Base-by-base conservation (phyloP, 2,329 filamentous ascomycete genomes). In the Cordyceps pruinosa region DNA sequence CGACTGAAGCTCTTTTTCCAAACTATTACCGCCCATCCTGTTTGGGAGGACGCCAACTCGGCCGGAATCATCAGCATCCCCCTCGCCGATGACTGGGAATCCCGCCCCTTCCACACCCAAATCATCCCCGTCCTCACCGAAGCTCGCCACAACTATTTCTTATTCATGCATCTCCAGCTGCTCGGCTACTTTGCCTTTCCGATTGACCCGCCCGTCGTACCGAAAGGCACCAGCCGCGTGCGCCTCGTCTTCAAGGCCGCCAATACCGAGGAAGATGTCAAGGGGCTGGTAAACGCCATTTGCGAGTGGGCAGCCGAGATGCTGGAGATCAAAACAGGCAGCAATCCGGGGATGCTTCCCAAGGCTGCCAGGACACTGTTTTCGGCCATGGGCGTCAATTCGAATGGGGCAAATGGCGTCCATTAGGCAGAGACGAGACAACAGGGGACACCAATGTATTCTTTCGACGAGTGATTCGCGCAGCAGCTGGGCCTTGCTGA, bases 191-290 rank as follows among this genome's bases (percentile, higher is more conserved):
- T 46, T 23, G 65, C 59, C 2, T 66, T 59, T 30, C 63, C 71
- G 0, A 67, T 77, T 2, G 68, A 69, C 12, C 65, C 68, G 47
- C 75, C 74, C 1, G 70, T 70, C 4, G 75, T 77, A 3, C 72
- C 73, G 1, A 62, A 65, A 39, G 73, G 73, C 0, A 65, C 69
- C n/a, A 66, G 66, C 49, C 65, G 75, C 17, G 63, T 77, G 3
- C 65, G 73, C 28, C 58, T 77, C 2, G 68, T 71, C 19, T 59
- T 77, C 30, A 73, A 77, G 60, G 73, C 73, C 4, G 65, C 64
- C 6, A 75, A 76, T 54, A 75, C 72, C 2, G 58, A 64, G 15
- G 65, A 61, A 1, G 63, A 77, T 48, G 62, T 75, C 6, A 55
- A 66, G 32, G 61, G 13, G 8, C 32, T 50, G 6, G 47, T 37